Evolutionary conservation across 768 basidiomycete species (phyloP).

Genomic region (Sporobolomyces phaffii): DNA sequence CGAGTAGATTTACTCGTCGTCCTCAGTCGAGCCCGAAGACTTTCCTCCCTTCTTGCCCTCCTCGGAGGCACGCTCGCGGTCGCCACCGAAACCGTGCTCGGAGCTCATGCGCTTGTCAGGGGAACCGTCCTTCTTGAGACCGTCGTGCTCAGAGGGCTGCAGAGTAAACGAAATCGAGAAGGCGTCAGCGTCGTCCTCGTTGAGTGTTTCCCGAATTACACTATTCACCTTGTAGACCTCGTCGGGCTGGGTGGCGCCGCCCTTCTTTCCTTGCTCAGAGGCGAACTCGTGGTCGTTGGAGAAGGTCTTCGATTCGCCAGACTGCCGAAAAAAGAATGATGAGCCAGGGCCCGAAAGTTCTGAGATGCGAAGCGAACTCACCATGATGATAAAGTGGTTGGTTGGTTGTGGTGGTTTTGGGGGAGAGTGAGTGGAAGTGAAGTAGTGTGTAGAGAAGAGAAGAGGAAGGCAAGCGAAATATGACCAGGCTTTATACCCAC

Average conservation of each 20-base stretch:
- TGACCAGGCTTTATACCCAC: background rate
- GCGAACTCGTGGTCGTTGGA: slow-evolving; percentile 37
- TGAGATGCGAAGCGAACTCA: background rate
- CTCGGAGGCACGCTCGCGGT: slow-evolving; percentile 6
- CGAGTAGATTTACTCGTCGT: background rate
- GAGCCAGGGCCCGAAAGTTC: background rate
- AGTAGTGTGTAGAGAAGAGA: background rate
- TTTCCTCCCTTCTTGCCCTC: slow-evolving; percentile 10
- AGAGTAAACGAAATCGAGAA: background rate
- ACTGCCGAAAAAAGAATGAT: too few species aligned
- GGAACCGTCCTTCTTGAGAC: slow-evolving; percentile 45
- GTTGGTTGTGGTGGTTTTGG: background rate
- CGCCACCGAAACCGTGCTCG: slow-evolving; percentile 45
- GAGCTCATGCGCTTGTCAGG: slow-evolving; percentile 44
- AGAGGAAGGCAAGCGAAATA: background rate
- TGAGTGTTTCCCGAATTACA: too few species aligned
- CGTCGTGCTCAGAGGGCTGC: slow-evolving; percentile 46
- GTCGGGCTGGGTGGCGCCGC: slow-evolving; percentile 38
- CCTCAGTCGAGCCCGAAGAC: background rate
- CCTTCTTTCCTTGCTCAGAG: slow-evolving; percentile 44
- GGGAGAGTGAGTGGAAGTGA: background rate
- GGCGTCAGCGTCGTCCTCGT: too few species aligned
- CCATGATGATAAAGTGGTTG: slow-evolving; percentile 5
- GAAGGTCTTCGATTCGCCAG: slow-evolving; percentile 13
- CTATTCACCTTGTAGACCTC: slow-evolving; percentile 30